These are phyloP conservation scores for Rhizophagus prolifer DNA, from an alignment of 192 early-diverging fungal genomes.

Conservation along the genomic window DNA sequence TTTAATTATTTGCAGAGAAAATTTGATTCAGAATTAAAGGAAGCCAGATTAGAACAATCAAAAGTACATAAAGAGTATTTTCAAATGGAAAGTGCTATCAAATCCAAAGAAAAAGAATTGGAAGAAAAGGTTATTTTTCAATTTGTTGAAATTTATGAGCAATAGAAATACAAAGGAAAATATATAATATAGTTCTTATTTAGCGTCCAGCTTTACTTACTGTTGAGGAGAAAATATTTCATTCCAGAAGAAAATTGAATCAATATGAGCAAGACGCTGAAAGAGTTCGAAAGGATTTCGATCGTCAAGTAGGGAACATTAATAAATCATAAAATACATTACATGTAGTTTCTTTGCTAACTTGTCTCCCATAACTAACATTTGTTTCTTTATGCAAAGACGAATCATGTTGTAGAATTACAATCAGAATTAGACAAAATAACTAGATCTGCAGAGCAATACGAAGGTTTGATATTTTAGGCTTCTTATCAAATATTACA, in stretches of 20 bases:
- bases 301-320: constrained; percentile 45
- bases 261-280: constrained; percentile 60
- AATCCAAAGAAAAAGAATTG: constrained; percentile 70
- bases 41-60: constrained; percentile 73
- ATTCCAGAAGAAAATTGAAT: constrained; percentile 66
- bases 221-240: constrained; percentile 72
- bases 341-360: background rate
- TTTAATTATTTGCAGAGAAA: constrained; percentile 31
- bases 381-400: constrained; percentile 4
- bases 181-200: background rate
- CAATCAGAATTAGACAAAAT: constrained; percentile 55
- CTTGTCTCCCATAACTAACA: background rate
- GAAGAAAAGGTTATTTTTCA: constrained; percentile 48
- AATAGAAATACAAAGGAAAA: background rate
- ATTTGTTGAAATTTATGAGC: background rate
- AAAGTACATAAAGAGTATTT: constrained; percentile 67
- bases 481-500: background rate
- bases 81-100: constrained; percentile 72
- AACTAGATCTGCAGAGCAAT: constrained; percentile 49
- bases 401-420: constrained; percentile 45
- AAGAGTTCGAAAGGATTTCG: constrained; percentile 51
- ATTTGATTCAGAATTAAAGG: constrained; percentile 58
- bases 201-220: constrained; percentile 62
- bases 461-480: constrained; percentile 38
- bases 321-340: background rate